Percentiles rank a stretch among this genome's conserved stretches.
Conservation (phyloP, 768 basidiomycete species). For the Amanita jacksonii region DNA sequence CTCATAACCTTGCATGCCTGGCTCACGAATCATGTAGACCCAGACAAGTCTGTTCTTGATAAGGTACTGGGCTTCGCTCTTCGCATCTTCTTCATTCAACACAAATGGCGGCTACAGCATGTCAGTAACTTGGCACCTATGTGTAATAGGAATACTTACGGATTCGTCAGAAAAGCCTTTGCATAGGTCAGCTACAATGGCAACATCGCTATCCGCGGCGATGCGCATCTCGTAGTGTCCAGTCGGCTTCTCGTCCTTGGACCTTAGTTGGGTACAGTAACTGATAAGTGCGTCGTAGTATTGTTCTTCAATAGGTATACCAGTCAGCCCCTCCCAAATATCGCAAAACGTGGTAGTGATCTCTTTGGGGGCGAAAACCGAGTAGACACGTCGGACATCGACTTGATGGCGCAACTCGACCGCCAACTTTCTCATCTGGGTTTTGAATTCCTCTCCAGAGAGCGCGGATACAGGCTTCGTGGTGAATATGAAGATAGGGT, state of each 20-base stretch:
- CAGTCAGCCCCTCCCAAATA: constrained; percentile 39
- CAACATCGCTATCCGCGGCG: constrained; percentile 30
- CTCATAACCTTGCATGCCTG: constrained; percentile 18
- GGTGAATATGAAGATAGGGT: constrained; percentile 60
- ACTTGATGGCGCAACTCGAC: constrained; percentile 26
- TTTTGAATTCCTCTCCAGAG: constrained; percentile 22
- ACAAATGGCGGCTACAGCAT: constrained; percentile 43
- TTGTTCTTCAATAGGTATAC: constrained; percentile 26
- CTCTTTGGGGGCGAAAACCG: constrained; percentile 48
- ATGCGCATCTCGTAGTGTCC: constrained; percentile 28
- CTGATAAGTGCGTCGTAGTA: constrained; percentile 58
- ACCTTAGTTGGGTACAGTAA: constrained; percentile 34
- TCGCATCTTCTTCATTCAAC: constrained; percentile 31
- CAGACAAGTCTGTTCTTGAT: constrained; percentile 42
- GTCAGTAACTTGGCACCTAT: constrained; percentile 6
- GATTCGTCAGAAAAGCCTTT: constrained; percentile 47
- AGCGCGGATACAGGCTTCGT: constrained; percentile 32
- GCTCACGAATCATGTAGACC: constrained; percentile 41
- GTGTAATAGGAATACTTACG: constrained; percentile 26
- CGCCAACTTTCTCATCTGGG: constrained; percentile 35
- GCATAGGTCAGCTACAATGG: constrained; percentile 37
- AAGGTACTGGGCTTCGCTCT: constrained; percentile 40
- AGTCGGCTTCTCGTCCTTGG: neutral
- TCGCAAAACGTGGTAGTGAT: constrained; percentile 37
- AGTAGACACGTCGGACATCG: constrained; percentile 41